These are phyloP conservation scores for Aspergillus melleus DNA, from an alignment of 2,329 filamentous ascomycete species.

Conservation along the genomic window DNA sequence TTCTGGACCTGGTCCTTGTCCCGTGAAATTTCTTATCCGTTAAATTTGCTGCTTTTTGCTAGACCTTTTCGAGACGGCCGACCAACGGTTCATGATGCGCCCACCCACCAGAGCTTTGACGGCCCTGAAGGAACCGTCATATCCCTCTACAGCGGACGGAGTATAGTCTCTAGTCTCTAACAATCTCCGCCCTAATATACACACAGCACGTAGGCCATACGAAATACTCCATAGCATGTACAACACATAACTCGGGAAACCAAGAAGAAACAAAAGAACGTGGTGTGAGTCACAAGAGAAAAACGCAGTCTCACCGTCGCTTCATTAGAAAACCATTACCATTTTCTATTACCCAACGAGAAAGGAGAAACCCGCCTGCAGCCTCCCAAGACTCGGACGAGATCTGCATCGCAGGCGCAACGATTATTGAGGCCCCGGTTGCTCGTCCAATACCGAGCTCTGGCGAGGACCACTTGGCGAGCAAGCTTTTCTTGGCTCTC, in stretches of 20 bases:
- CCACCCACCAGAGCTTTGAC: background rate
- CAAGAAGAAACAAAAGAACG: no score
- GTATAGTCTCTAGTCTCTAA: no score
- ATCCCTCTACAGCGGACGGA: background rate
- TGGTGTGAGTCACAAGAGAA: background rate
- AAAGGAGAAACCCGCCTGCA: background rate
- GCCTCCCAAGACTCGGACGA: background rate
- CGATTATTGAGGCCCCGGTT: background rate
- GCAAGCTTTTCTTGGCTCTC: slow-evolving; percentile 17
- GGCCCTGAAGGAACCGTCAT: background rate
- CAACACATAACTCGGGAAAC: no score
- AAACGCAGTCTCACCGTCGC: background rate
- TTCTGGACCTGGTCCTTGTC: background rate
- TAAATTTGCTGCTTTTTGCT: background rate
- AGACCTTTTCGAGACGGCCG: background rate
- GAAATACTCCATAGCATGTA: no score
- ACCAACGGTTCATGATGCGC: background rate
- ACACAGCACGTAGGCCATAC: no score
- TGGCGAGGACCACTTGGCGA: slow-evolving; percentile 5
- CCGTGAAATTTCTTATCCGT: background rate
- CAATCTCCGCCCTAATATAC: no score
- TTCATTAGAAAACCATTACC: background rate
- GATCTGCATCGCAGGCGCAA: background rate
- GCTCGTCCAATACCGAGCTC: background rate
- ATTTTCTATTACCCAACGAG: background rate